Conservation (phyloP, 305 asterid species). For the Euphrasia arctica region DNA sequence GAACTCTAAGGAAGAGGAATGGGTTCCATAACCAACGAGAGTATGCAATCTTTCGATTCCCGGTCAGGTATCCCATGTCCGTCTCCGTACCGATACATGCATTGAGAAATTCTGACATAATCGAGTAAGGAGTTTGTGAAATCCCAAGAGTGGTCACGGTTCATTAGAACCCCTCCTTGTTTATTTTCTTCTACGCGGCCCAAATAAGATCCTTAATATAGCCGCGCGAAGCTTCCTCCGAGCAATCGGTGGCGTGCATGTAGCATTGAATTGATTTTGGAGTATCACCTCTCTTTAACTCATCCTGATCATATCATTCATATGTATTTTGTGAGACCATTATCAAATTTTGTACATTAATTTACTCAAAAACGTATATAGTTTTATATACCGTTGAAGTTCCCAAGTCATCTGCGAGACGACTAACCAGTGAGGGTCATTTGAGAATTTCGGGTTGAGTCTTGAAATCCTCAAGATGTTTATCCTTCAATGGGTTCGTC, state of each 20-base stretch:
- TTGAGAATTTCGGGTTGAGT: slow-evolving; percentile 1
- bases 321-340: too few relatives aligned
- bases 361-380: too few relatives aligned
- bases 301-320: too few relatives aligned
- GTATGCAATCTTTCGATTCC: slow-evolving; percentile 25
- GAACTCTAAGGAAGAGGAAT: slow-evolving; percentile 9
- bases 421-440: slow-evolving; percentile 16
- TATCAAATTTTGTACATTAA: too few relatives aligned
- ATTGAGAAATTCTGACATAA: slow-evolving; percentile 27
- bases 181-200: slow-evolving; percentile 34
- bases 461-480: slow-evolving; percentile 20
- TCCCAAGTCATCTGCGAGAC: slow-evolving; percentile 40
- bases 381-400: too few relatives aligned
- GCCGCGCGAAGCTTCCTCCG: slow-evolving; percentile 28
- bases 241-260: slow-evolving; percentile 32
- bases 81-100: slow-evolving; percentile 32
- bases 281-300: too few relatives aligned
- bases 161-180: slow-evolving; percentile 20
- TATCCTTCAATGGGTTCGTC: slow-evolving; percentile 14
- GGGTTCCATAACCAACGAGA: slow-evolving; percentile 17
- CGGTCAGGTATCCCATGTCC: slow-evolving; percentile 32
- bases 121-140: slow-evolving; percentile 22
- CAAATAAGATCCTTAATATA: slow-evolving; percentile 4
- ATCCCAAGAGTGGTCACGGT: slow-evolving; percentile 6
- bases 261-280: slow-evolving; percentile 27